Evolutionary conservation across 2,329 filamentous ascomycete genomes (phyloP), one percentile per base, ranked within the genome.

Genomic region (Apiospora hydei): DNA sequence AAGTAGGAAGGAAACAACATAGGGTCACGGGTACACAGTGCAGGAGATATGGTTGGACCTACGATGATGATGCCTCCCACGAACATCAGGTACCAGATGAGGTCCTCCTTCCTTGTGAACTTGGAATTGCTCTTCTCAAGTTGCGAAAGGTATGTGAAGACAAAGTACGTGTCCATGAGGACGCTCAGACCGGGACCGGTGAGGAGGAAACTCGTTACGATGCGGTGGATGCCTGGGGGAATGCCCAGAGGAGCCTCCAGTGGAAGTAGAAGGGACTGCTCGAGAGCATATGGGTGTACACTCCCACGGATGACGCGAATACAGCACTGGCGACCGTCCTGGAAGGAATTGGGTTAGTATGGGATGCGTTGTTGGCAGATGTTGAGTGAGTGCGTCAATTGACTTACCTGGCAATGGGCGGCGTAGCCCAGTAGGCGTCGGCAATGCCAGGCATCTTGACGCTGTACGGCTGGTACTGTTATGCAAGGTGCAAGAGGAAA

Each of bases 41-140:
- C 57, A 41, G 30, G 34, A 64, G 57, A 64, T n/a, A 41, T 64
- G 57, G 57, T 64, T 64, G 74, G 76, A 86, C 95, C 91, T 94
- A 98, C 95, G 86, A 94, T 80, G 75, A 96, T 96, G 78, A 92
- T 84, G 69, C 84, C 83, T 76, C 88, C 87, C 77, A 95, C 88
- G 80, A 96, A 96, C 72, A 91, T 83, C 77, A 97, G 84, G 81
- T 97, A 98, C 84, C 91, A 91, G 74, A 96, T 87, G 77, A 96
- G 89, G 80, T 96, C 93, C 79, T 94, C 95, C 72, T 93, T 93
- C 76, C 89, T 87, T 57, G 87, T 84, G 81, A 98, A 96, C 73
- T 93, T 90, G 70, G 91, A 84, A 74, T 92, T 93, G 75, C 88
- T 87, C 57, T 83, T 88, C 85, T 98, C 95, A 69, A 97, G 85